Percentiles rank a stretch among this genome's conserved stretches.
Evolutionary conservation across 768 basidiomycete species (phyloP).

Genomic region (Scleroderma bovista): DNA sequence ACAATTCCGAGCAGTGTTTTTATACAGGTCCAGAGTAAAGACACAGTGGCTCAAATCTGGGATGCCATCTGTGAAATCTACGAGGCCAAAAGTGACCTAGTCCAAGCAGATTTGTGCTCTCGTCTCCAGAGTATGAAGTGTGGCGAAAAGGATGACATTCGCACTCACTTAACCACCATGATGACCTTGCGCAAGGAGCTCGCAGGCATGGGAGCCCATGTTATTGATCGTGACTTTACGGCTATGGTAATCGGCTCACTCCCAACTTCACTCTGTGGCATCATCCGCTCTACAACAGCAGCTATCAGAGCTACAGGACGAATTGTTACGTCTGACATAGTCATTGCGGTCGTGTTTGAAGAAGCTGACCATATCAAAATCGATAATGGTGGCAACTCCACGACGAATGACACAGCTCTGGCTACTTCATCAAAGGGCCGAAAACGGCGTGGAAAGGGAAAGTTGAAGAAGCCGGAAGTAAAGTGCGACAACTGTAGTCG

Average conservation of each 20-base stretch:
- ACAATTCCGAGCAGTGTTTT: not conserved
- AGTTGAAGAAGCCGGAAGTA: not conserved
- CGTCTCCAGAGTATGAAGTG: constrained; percentile 5
- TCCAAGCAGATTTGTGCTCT: not conserved
- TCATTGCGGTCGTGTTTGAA: not conserved
- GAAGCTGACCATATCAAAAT: constrained; percentile 2
- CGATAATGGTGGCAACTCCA: not conserved
- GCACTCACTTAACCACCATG: not conserved
- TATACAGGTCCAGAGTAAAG: not conserved
- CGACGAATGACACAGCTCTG: not conserved
- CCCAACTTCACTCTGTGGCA: not conserved
- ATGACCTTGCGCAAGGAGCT: not conserved
- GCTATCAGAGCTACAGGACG: not conserved
- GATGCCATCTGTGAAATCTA: not conserved
- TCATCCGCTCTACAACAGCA: not conserved
- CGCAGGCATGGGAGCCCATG: constrained; percentile 2
- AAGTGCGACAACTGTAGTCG: constrained; percentile 18
- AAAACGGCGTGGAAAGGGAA: not conserved
- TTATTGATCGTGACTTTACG: constrained; percentile 1
- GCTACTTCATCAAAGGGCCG: not conserved
- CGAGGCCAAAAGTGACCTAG: constrained; percentile 4
- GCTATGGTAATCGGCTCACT: constrained; percentile 5
- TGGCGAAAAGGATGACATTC: not conserved
- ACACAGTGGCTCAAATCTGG: not conserved
- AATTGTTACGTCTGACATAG: not conserved